Base-by-base conservation (phyloP, 495 filamentous ascomycete genomes). In the Tuber brumale region DNA sequence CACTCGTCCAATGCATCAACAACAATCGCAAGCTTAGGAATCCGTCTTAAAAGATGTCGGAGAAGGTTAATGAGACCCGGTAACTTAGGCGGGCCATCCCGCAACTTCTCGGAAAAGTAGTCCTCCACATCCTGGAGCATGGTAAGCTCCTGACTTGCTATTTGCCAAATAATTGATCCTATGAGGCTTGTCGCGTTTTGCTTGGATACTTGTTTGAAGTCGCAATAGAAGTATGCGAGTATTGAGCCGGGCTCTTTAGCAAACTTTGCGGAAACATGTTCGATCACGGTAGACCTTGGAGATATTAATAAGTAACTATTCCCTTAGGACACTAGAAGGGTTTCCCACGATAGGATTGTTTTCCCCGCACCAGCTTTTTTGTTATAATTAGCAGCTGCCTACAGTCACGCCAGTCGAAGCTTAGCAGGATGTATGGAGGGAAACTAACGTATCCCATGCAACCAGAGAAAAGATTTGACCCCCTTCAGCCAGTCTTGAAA, bases 161-260 rank as follows among this genome's bases (percentile, higher is more conserved):
- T 51, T 71, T 84, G 82, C 70, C 73, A 79, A 8, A 82, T n/a
- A 6, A 84, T 51, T 2, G 77, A 71, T 12, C 76, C 74, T 23
- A 83, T 37, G 44, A 83, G 73, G 66, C 76, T 79, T 23, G 70
- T 72, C 12, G 77, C 75, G 12, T 72, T 82, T 57, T 81, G 83
- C 35, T 79, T 71, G 46, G 66, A n/a, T 42, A 72, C 72, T 48
- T 85, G 79, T 46, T 74, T 79, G 43, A 84, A 85, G 69, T 84
- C 81, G 48, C 77, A 85, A 72, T 84, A 85, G 66, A 85, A 75
- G 71, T 84, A 85, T 41, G 74, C 77, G 16, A 85, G 12, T 14
- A 79, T 82, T 18, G 76, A 76, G 23, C 72, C 71, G 10, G n/a
- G 42, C 27, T 75, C 41, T 35, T 48, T 70, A 39, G 74, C 23